These are phyloP conservation scores for Scolecobasidium constrictum DNA, from an alignment of 2,329 filamentous ascomycete species.

Conservation along the genomic window DNA sequence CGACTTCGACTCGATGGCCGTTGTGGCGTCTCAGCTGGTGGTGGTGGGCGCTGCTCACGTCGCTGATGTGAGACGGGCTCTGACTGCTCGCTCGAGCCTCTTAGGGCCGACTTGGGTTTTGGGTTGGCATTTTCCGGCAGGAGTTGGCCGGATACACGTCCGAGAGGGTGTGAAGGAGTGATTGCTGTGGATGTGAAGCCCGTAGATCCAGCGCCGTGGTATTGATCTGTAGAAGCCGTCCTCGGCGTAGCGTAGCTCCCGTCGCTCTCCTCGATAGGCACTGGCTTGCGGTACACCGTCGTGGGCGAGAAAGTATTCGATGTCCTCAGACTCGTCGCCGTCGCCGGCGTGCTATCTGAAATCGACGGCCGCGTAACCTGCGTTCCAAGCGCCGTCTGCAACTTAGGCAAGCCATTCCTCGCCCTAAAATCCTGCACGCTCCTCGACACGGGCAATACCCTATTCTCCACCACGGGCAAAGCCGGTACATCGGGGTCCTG, in stretches of 20 bases:
- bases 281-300: background rate
- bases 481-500: background rate
- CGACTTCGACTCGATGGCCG: too few species aligned
- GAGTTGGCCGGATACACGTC: conserved; percentile 29
- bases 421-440: background rate
- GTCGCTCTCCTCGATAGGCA: conserved; percentile 15
- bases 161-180: conserved; percentile 28
- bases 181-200: conserved; percentile 30
- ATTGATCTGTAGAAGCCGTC: conserved; percentile 29
- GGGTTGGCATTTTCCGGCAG: too few species aligned
- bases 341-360: background rate
- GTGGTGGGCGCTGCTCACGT: too few species aligned
- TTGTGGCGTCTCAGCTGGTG: too few species aligned
- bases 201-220: conserved; percentile 25
- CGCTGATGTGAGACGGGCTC: too few species aligned
- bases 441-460: background rate
- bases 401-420: background rate
- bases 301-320: background rate
- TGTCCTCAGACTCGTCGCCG: background rate
- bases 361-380: too few species aligned
- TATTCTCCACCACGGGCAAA: background rate
- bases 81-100: too few species aligned
- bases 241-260: conserved; percentile 28
- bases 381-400: background rate
- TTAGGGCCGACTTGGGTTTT: too few species aligned